Evolutionary conservation across 1,284 basidiomycete genomes (phyloP).

Genomic region (Naganishia albida): DNA sequence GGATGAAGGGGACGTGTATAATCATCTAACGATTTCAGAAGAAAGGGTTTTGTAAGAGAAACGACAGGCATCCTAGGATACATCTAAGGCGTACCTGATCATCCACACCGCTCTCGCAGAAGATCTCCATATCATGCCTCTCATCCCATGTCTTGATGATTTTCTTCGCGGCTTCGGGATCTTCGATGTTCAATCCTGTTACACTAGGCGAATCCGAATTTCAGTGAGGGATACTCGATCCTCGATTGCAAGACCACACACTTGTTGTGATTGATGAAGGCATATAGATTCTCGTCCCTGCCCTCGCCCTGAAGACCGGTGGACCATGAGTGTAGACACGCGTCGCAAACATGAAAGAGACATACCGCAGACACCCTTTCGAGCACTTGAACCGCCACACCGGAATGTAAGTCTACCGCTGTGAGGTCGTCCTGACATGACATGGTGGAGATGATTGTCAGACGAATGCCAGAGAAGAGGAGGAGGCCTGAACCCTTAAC

Average conservation of each 20-base stretch:
- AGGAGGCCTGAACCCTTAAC: too few species aligned
- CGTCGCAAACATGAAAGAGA: neutral
- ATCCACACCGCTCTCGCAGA: constrained; percentile 52
- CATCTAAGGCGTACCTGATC: constrained; percentile 45
- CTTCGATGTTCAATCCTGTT: constrained; percentile 48
- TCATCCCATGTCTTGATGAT: constrained; percentile 56
- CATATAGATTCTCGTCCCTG: constrained; percentile 52
- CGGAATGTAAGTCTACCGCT: constrained; percentile 46
- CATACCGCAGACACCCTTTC: constrained; percentile 50
- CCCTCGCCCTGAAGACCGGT: constrained; percentile 33
- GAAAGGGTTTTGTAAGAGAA: neutral
- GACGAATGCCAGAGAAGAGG: too few species aligned
- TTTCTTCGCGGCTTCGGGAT: constrained; percentile 43
- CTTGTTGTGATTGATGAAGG: constrained; percentile 52
- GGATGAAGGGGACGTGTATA: constrained; percentile 51
- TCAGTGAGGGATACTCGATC: neutral
- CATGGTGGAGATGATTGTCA: constrained; percentile 37
- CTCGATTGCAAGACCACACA: constrained; percentile 33
- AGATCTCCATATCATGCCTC: constrained; percentile 46
- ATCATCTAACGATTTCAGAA: constrained; percentile 43
- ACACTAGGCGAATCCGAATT: constrained; percentile 39
- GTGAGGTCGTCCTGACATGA: constrained; percentile 54
- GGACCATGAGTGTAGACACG: constrained; percentile 20
- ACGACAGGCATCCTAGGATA: neutral
- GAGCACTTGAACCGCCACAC: constrained; percentile 44